These are phyloP conservation scores for Euphorbia celastroides DNA, from an alignment of 441 rosid species.

Conservation along the genomic window DNA sequence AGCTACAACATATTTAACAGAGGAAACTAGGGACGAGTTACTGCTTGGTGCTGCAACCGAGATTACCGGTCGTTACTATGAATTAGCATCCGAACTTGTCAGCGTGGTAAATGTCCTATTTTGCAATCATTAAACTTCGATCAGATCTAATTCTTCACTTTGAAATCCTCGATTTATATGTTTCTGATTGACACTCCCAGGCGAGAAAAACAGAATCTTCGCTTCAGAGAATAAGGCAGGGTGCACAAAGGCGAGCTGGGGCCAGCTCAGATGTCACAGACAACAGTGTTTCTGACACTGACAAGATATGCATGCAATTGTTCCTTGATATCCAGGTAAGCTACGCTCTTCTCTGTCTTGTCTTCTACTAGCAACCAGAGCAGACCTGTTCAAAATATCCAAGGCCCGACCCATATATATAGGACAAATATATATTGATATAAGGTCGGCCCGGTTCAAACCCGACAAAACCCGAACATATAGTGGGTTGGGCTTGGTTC, in stretches of 20 bases:
- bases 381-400: too few relatives aligned
- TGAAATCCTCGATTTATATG: background rate
- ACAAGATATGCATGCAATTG: constrained; percentile 89
- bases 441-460: too few relatives aligned
- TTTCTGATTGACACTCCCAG: constrained; percentile 32
- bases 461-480: too few relatives aligned
- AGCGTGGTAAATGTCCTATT: constrained; percentile 56
- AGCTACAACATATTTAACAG: constrained; percentile 58
- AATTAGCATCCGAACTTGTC: constrained; percentile 75
- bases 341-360: background rate
- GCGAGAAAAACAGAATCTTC: constrained; percentile 85
- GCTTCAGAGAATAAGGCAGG: constrained; percentile 82
- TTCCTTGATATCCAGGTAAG: constrained; percentile 94
- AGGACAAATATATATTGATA: too few relatives aligned
- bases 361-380: too few relatives aligned
- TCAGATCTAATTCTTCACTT: background rate
- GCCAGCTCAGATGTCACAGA: constrained; percentile 83
- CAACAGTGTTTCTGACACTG: constrained; percentile 70
- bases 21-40: constrained; percentile 46
- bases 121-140: constrained; percentile 12
- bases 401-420: too few relatives aligned
- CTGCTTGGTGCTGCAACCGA: constrained; percentile 52
- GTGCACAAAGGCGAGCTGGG: constrained; percentile 86
- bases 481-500: too few relatives aligned
- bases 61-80: constrained; percentile 72